Conservation (phyloP, 2,329 filamentous ascomycete species). For the Diplodia sapinea region DNA sequence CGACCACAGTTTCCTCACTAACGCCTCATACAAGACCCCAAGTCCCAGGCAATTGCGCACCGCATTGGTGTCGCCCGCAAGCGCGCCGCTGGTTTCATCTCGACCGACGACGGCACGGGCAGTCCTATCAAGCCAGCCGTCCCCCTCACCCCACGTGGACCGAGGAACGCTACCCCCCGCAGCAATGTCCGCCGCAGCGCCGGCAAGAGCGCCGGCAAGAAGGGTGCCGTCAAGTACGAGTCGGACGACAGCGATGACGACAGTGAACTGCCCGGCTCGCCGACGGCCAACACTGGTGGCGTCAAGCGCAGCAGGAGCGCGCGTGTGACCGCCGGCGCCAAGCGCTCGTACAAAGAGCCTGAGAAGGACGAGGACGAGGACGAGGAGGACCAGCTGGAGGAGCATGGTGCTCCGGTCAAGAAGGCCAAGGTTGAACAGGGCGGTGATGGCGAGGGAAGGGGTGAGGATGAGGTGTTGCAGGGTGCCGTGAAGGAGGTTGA, state of each 20-base stretch:
- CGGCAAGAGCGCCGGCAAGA: not conserved
- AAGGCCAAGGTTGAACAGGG: not conserved
- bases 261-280: not conserved
- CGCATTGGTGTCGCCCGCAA: slow-evolving; percentile 10
- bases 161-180: not conserved
- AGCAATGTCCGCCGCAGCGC: not conserved
- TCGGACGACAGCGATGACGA: not conserved
- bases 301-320: not conserved
- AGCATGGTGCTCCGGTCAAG: not conserved
- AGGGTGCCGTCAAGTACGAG: not conserved
- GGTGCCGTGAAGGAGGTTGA: not conserved
- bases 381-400: not conserved
- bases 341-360: slow-evolving; percentile 7
- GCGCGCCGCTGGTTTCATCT: not conserved
- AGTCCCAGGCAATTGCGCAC: slow-evolving; percentile 10
- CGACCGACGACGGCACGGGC: not conserved
- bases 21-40: not conserved
- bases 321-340: not conserved
- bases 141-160: not conserved
- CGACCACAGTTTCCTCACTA: too few relatives aligned
- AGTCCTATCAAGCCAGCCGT: not conserved
- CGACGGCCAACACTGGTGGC: not conserved
- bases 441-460: not conserved
- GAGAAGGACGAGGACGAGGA: not conserved
- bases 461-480: not conserved